Percentiles rank a stretch among this genome's conserved stretches.
These are phyloP conservation scores for Plasmodiophora brassicae DNA, from an alignment of 208 protist genomes.

Conservation along the genomic window DNA sequence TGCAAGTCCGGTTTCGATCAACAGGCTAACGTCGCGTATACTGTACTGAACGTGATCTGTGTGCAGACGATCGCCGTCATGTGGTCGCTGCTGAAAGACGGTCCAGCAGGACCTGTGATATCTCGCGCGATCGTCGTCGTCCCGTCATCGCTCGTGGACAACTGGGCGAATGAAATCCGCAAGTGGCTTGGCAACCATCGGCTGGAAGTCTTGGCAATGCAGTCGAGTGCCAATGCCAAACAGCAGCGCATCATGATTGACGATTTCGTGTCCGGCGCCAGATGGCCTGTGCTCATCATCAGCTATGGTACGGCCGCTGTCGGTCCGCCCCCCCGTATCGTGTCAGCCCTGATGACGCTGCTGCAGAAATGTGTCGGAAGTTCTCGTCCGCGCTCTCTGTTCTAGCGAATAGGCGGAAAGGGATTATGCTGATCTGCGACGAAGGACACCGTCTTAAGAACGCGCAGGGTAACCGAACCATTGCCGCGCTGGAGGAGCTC, in stretches of 20 bases:
- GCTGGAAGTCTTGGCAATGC: background rate
- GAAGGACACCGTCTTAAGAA: slow-evolving; percentile 59
- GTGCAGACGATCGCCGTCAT: background rate
- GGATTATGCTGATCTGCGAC: slow-evolving; percentile 53
- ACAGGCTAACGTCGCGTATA: too few relatives aligned
- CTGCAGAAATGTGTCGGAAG: slow-evolving; percentile 12
- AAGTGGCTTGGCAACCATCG: slow-evolving; percentile 46
- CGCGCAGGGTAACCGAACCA: slow-evolving; percentile 33
- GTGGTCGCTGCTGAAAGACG: slow-evolving; percentile 11
- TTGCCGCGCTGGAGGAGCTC: background rate
- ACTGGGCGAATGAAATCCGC: slow-evolving; percentile 39
- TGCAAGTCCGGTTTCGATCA: too few relatives aligned
- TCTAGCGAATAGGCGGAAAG: background rate
- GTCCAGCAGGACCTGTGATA: background rate
- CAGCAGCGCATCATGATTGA: background rate
- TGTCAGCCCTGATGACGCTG: too few relatives aligned
- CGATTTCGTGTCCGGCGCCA: background rate
- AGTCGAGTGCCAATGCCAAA: background rate
- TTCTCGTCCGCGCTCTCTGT: background rate
- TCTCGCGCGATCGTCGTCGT: slow-evolving; percentile 45
- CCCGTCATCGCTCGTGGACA: slow-evolving; percentile 50
- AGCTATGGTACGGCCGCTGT: background rate
- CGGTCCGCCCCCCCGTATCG: too few relatives aligned
- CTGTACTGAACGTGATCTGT: too few relatives aligned
- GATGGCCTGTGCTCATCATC: background rate